These are phyloP conservation scores for Sordaria brevicollis DNA, from an alignment of 495 filamentous ascomycete genomes.

Conservation along the genomic window DNA sequence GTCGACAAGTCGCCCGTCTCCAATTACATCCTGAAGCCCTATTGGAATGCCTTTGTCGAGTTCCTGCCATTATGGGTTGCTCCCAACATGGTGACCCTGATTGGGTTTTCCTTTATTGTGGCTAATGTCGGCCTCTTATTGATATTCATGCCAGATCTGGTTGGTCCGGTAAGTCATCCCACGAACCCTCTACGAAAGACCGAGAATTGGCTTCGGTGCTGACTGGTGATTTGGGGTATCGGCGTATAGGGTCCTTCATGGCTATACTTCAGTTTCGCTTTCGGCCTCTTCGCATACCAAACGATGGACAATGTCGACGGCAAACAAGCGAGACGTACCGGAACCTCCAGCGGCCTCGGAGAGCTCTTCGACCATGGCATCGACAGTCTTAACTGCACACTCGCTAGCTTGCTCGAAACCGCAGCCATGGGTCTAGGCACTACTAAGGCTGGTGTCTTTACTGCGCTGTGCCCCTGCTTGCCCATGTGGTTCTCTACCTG, in stretches of 20 bases:
- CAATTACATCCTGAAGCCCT: slow-evolving; percentile 84
- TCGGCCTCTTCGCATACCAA: slow-evolving; percentile 95
- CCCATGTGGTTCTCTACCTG: slow-evolving; percentile 99
- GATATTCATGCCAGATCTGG: slow-evolving; percentile 79
- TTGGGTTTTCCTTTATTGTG: slow-evolving; percentile 92
- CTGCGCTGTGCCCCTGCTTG: slow-evolving; percentile 78
- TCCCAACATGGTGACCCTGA: slow-evolving; percentile 91
- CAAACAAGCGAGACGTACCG: slow-evolving; percentile 90
- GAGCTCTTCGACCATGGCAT: slow-evolving; percentile 99
- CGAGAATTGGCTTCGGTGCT: background rate
- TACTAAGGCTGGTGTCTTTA: slow-evolving; percentile 75
- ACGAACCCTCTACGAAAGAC: background rate
- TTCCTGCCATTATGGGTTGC: slow-evolving; percentile 90
- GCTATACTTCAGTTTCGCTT: slow-evolving; percentile 90
- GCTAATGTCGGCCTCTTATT: slow-evolving; percentile 72
- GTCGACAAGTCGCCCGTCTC: slow-evolving; percentile 97
- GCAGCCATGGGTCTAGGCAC: slow-evolving; percentile 85
- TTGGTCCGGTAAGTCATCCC: slow-evolving; percentile 64
- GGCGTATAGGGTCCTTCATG: slow-evolving; percentile 62
- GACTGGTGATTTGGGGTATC: background rate
- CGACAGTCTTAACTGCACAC: slow-evolving; percentile 92
- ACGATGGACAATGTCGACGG: slow-evolving; percentile 98
- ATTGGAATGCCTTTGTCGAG: slow-evolving; percentile 96
- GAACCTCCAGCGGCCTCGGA: slow-evolving; percentile 86
- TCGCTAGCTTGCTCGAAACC: slow-evolving; percentile 78